These are phyloP conservation scores for Pyrenophora graminea DNA, from an alignment of 2,329 filamentous ascomycete species.

Conservation along the genomic window DNA sequence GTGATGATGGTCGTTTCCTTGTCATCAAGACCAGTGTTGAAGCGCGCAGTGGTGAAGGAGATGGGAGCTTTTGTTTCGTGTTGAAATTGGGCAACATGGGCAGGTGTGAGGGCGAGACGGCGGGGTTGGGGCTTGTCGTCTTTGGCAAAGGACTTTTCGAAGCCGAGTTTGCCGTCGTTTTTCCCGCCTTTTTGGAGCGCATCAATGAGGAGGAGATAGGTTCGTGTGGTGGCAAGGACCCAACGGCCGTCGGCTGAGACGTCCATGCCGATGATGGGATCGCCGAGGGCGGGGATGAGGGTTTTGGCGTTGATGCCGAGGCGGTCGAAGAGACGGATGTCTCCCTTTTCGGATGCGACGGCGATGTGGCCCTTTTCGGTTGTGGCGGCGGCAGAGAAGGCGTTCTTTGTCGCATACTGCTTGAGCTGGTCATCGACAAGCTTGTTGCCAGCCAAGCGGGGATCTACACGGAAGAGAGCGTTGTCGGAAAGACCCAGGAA, in stretches of 20 bases:
- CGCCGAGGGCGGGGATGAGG: constrained; percentile 90
- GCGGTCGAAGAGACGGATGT: constrained; percentile 94
- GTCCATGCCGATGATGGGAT: constrained; percentile 92
- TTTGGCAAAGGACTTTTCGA: constrained; percentile 89
- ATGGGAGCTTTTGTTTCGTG: constrained; percentile 90
- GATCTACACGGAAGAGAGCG: constrained; percentile 90
- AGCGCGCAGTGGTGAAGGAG: constrained; percentile 86
- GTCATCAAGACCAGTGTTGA: constrained; percentile 83
- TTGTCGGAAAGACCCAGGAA: constrained; percentile 94
- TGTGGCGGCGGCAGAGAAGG: constrained; percentile 91
- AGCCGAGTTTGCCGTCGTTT: constrained; percentile 97
- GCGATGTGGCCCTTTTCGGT: constrained; percentile 97
- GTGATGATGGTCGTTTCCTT: constrained; percentile 95
- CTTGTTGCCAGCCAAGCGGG: constrained; percentile 86
- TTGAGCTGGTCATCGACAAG: constrained; percentile 91
- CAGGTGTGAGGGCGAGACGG: constrained; percentile 83
- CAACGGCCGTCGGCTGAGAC: constrained; percentile 94
- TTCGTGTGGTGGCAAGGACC: constrained; percentile 91
- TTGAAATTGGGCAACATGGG: constrained; percentile 95
- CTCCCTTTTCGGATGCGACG: constrained; percentile 95
- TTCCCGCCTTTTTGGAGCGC: constrained; percentile 89
- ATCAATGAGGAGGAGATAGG: constrained; percentile 92
- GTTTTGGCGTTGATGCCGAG: constrained; percentile 98
- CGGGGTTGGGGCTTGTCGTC: constrained; percentile 92
- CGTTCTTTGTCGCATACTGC: constrained; percentile 95